Evolutionary conservation across 345 rosid species (phyloP).

Genomic region (Gossypium thurberi): DNA sequence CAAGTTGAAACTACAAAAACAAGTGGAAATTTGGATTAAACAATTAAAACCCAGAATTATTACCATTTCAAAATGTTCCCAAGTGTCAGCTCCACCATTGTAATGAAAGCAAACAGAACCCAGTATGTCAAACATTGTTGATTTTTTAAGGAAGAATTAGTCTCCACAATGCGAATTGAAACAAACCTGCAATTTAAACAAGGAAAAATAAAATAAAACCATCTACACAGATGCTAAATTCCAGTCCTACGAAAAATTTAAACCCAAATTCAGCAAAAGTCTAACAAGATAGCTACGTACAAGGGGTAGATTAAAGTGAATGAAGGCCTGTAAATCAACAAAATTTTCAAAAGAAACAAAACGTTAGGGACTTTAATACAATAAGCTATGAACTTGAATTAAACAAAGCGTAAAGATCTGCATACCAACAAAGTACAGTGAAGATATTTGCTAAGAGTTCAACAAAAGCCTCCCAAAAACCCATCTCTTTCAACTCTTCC

Average conservation of each 20-base stretch:
- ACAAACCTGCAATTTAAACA: conserved; percentile 15
- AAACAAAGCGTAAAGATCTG: neutral
- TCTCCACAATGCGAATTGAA: conserved; percentile 27
- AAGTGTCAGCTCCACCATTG: conserved; percentile 22
- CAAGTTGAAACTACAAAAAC: neutral
- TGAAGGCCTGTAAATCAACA: conserved; percentile 31
- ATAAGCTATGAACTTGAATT: neutral
- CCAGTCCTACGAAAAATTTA: neutral
- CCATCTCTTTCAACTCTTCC: conserved; percentile 15
- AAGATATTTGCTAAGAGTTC: conserved; percentile 14
- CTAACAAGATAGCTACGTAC: conserved; percentile 14
- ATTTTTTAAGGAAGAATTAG: conserved; percentile 14
- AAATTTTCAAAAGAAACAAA: neutral
- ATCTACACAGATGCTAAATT: neutral
- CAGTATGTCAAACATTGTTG: conserved; percentile 35
- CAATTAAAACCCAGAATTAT: neutral
- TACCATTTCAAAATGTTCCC: conserved; percentile 21
- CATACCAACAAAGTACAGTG: conserved; percentile 24
- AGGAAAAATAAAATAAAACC: neutral
- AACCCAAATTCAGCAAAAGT: neutral
- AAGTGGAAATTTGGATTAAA: neutral
- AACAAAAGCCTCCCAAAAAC: conserved; percentile 4
- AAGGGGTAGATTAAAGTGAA: conserved; percentile 27
- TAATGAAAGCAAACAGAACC: conserved; percentile 26
- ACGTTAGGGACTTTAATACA: neutral